Evolutionary conservation across 2,329 filamentous ascomycete genomes (phyloP), one percentile per base, ranked within the genome.

Genomic region (Cladosporium sp.): DNA sequence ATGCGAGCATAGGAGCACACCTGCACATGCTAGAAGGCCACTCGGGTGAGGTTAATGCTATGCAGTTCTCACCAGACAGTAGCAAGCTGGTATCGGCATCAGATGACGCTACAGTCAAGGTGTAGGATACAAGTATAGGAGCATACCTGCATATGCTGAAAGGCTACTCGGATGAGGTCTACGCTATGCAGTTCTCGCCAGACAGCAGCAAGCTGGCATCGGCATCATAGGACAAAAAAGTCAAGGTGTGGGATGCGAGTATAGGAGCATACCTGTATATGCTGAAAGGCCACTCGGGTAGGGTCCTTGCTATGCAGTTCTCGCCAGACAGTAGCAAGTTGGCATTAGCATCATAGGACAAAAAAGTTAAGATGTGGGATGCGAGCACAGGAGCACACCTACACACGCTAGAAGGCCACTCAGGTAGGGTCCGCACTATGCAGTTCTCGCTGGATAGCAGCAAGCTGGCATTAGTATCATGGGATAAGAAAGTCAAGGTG

Each of bases 361-460:
- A 21, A 8, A 48, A 5, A 23, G 43, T 48, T 8, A 48, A 23
- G 43, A 8, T 65, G 6, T 65, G 54, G 63, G 30, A 65, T 30
- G 32, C 43, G 13, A 49, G 25, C 25, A 49, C 58, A 16, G 25
- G 25, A 30, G 34, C 34, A 59, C 32, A 25, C 34, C 23, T 28
- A n/a, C 57, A 59, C 13, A 49, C 36, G 21, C 57, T 59, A 10
- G 32, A 59, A 14, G 23, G 43, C 21, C 43, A 49, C 23, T 43
- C 36, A 5, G 34, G 23, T 21, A 7, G 8, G 43, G 48, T 67
- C 49, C 46, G 3, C 10, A 34, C 54, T 16, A 23, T 65, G 16
- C 21, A 53, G n/a, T 65, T 67, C 57, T 65, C 65, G 23, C 65
- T 63, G 21, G 51, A 51, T 48, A 26, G 53, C 54, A 49, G 28